A percentile compares a stretch with the other conserved stretches of the same genome.
These are phyloP conservation scores for Hydnomerulius pinastri DNA, from an alignment of 768 basidiomycete genomes.

Conservation along the genomic window DNA sequence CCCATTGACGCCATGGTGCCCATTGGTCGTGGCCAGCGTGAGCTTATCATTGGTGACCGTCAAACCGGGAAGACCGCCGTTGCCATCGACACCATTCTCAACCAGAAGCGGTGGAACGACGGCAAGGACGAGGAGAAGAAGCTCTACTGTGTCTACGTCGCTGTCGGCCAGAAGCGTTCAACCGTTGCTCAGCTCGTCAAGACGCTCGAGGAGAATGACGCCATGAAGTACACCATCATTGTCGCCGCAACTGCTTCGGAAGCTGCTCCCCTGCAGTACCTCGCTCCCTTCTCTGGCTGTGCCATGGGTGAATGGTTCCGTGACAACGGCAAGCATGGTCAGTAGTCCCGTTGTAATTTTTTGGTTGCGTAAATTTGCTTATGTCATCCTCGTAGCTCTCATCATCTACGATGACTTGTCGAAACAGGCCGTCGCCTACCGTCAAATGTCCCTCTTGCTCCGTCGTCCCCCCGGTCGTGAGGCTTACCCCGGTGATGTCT, in stretches of 20 bases:
- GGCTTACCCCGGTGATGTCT: slow-evolving; percentile 99
- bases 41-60: slow-evolving; percentile 99
- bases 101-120: slow-evolving; percentile 99
- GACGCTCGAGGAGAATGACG: slow-evolving; percentile 99
- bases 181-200: slow-evolving; percentile 99
- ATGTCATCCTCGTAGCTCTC: slow-evolving; percentile 56
- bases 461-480: slow-evolving; percentile 99
- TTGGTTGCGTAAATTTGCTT: slow-evolving; percentile 6
- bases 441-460: slow-evolving; percentile 99
- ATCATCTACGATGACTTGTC: slow-evolving; percentile 99
- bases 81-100: slow-evolving; percentile 99
- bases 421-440: slow-evolving; percentile 99
- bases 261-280: slow-evolving; percentile 98
- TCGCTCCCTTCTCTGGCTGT: slow-evolving; percentile 99
- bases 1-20: slow-evolving; percentile 99
- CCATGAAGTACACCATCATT: slow-evolving; percentile 99
- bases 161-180: slow-evolving; percentile 98
- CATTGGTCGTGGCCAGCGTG: slow-evolving; percentile 99
- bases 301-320: slow-evolving; percentile 99
- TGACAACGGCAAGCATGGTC: slow-evolving; percentile 99
- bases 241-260: slow-evolving; percentile 99
- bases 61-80: slow-evolving; percentile 99
- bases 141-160: slow-evolving; percentile 99
- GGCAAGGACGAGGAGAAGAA: slow-evolving; percentile 96
- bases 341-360: slow-evolving; percentile 22